These are phyloP conservation scores for Bipolaris cookei DNA, from an alignment of 2,329 filamentous ascomycete genomes.

Conservation along the genomic window DNA sequence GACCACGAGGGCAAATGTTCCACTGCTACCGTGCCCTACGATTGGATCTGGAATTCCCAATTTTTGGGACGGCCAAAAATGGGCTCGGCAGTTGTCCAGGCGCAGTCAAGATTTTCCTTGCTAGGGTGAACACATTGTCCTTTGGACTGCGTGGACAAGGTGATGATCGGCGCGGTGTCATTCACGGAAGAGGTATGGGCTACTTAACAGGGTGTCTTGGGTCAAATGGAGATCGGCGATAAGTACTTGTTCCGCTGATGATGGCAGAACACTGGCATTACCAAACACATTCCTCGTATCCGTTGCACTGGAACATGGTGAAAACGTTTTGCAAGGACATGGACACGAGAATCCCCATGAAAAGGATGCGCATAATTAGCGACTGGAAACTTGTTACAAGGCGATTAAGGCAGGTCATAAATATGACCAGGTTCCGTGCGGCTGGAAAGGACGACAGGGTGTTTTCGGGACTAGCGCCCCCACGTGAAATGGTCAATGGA, in stretches of 20 bases:
- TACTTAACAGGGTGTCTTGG: not conserved
- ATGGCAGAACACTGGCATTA: not conserved
- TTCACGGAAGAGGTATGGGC: slow-evolving; percentile 12
- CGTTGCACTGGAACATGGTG: not conserved
- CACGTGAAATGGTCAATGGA: not conserved
- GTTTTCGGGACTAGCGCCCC: slow-evolving; percentile 1
- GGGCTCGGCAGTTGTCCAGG: not conserved
- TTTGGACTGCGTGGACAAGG: not conserved
- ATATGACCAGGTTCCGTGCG: not conserved
- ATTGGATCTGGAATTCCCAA: slow-evolving; percentile 12
- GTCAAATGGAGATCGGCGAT: slow-evolving; percentile 15
- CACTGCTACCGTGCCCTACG: not conserved
- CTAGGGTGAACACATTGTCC: slow-evolving; percentile 1
- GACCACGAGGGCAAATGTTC: not conserved
- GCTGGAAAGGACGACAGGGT: not conserved
- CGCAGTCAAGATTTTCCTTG: slow-evolving; percentile 6
- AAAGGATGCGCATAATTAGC: not conserved
- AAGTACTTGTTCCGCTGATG: not conserved
- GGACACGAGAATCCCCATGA: not conserved
- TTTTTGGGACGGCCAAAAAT: not conserved
- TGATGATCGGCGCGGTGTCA: slow-evolving; percentile 8
- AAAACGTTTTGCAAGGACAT: not conserved
- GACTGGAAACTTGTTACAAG: not conserved
- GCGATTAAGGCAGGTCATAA: not conserved
- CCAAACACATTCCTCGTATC: not conserved